phyloP scores from a whole-genome alignment of 805 yeast genomes.

The Kodamaea kakaduensis region DNA sequence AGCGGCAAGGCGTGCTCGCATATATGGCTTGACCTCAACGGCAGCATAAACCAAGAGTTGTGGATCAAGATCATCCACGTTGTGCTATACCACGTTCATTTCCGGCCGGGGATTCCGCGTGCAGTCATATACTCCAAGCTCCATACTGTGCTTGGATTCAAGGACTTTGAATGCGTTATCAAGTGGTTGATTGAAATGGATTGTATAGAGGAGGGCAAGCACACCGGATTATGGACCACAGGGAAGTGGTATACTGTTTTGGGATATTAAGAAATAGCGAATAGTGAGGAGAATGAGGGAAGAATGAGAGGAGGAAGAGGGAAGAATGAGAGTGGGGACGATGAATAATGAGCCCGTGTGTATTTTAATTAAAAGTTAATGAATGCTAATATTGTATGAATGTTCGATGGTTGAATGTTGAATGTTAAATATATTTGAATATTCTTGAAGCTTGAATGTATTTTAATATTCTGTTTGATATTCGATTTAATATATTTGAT shows the following conservation, averaged over 20 bases:
- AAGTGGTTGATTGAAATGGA: conserved; percentile 41
- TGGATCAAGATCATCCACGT: conserved; percentile 59
- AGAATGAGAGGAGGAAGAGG: not conserved
- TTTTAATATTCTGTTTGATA: no score
- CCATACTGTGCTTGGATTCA: conserved; percentile 25
- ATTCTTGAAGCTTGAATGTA: no score
- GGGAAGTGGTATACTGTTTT: conserved; percentile 45
- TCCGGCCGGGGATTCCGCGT: conserved; percentile 35
- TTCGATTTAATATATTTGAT: no score
- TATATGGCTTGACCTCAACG: conserved; percentile 68
- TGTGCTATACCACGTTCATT: conserved; percentile 33
- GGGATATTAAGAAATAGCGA: conserved; percentile 18
- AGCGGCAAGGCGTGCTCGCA: conserved; percentile 58
- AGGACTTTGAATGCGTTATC: conserved; percentile 28
- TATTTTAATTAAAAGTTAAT: no score
- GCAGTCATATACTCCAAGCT: conserved; percentile 21
- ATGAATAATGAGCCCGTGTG: no score
- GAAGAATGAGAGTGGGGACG: no score
- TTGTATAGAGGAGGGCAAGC: conserved; percentile 28
- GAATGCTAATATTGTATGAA: no score
- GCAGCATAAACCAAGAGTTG: conserved; percentile 51
- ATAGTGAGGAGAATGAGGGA: no score
- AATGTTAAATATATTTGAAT: no score
- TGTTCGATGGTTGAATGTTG: no score
- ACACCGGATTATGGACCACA: conserved; percentile 41